Base-by-base conservation (phyloP, 1,284 basidiomycete genomes). In the Irpex lacteus region DNA sequence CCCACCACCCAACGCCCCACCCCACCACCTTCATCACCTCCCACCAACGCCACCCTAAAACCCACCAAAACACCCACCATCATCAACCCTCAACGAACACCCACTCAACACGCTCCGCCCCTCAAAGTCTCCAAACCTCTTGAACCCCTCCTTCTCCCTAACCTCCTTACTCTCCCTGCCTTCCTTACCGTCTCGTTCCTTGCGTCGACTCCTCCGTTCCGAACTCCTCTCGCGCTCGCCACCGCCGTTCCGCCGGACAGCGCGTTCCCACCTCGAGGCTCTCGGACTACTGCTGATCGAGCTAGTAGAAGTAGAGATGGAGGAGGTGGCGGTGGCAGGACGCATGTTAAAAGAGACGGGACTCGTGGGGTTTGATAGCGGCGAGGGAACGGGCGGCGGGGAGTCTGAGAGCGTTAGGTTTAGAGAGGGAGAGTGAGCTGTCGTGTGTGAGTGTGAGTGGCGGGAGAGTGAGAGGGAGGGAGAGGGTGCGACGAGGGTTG, bases 21-120 rank as follows among this genome's bases (percentile, higher is more conserved):
- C n/a, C 26, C 26, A 26, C 26, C 26, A 4, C 26, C 26, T 3
- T 3, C 1, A 1, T 4, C 26, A 26, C 26, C 26, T 2, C 26
- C 26, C 26, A 26, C 26, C 26, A 26, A 26, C 26, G 26, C 26
- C 2, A 2, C 2, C 61, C 72, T 67, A 78, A 62, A 78, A 78
- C 8, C 77, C 77, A 19, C 73, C 77, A 7, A 78, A 69, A 63
- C 77, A 78, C 15, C 75, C 72, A 36, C 70, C 70, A 50, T 76
- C 75, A n/a, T 67, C 61, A 53, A 66, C 67, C 53, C 68, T 69
- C 50, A 75, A 65, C 52, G 65, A 54, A 53, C 66, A 71, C 53
- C 67, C 66, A 54, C 65, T 44, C 40, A 44, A 44, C 40, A 15
- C 15, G 15, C 40, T 44, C 40, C 15, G 3, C 2, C 40, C 15